Percentiles rank a stretch among this genome's conserved stretches.
Conservation (phyloP, 257 asterid genomes). For the Capsicum pubescens region DNA sequence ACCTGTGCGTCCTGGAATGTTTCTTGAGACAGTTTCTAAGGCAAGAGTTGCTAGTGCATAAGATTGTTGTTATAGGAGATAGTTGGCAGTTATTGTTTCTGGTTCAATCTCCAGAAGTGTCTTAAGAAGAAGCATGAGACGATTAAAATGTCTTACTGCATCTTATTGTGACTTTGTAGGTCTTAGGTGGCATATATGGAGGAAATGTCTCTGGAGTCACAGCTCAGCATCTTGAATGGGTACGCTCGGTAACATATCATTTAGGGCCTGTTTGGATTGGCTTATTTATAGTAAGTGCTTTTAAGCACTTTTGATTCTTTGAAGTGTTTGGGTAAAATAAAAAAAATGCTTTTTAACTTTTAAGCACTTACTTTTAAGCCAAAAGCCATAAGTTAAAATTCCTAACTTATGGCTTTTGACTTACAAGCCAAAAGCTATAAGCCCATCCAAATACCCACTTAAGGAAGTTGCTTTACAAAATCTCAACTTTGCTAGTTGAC, state of each 20-base stretch:
- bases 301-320: no score
- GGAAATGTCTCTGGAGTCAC: slow-evolving; percentile 83
- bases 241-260: slow-evolving; percentile 29
- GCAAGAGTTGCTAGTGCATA: slow-evolving; percentile 44
- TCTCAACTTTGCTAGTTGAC: background rate
- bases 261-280: background rate
- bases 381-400: no score
- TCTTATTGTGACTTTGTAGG: slow-evolving; percentile 56
- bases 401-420: no score
- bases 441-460: no score
- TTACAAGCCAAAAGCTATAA: no score
- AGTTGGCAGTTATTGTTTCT: slow-evolving; percentile 7
- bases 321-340: no score
- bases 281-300: no score
- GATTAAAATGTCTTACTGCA: slow-evolving; percentile 30
- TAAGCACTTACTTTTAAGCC: no score
- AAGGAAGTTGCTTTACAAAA: background rate
- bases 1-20: slow-evolving; percentile 99
- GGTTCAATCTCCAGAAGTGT: background rate
- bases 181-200: slow-evolving; percentile 83
- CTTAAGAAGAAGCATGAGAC: background rate
- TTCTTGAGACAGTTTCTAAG: slow-evolving; percentile 97
- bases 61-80: slow-evolving; percentile 5
- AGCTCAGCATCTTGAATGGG: slow-evolving; percentile 98
- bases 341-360: no score